Conservation (phyloP, 106 monocot species). For the Posidonia australis region DNA sequence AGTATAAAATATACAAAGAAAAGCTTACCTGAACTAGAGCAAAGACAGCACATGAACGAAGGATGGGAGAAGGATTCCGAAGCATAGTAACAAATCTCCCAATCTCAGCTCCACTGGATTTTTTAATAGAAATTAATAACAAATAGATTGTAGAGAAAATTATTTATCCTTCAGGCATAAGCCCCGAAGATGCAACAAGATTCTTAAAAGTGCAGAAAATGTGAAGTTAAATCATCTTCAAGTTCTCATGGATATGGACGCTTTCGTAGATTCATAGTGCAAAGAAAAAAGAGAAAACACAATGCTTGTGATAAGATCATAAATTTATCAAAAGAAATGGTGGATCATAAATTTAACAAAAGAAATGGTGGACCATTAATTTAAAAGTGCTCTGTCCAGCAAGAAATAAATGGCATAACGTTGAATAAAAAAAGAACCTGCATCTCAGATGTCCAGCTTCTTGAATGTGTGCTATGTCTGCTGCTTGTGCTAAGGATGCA, state of each 20-base stretch:
- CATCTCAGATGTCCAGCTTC: constrained; percentile 99
- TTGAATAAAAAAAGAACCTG: constrained; percentile 39
- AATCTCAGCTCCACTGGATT: constrained; percentile 74
- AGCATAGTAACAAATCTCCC: constrained; percentile 89
- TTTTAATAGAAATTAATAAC: not conserved
- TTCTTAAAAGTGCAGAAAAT: too few species aligned
- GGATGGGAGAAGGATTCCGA: constrained; percentile 69
- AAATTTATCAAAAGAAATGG: not conserved
- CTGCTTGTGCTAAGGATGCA: constrained; percentile 49
- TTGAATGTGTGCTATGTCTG: constrained; percentile 73
- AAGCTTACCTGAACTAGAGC: constrained; percentile 85
- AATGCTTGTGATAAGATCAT: not conserved
- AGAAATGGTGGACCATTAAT: not conserved
- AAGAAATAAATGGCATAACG: not conserved
- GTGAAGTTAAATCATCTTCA: too few species aligned
- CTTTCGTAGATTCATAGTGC: too few species aligned
- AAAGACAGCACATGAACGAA: constrained; percentile 96
- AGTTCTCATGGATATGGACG: too few species aligned
- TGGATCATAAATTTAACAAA: too few species aligned
- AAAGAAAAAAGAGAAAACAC: too few species aligned
- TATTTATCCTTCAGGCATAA: not conserved
- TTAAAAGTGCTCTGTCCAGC: not conserved
- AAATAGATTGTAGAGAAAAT: not conserved
- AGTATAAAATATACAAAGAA: constrained; percentile 1
- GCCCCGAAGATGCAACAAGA: not conserved